Percentiles rank a stretch among this genome's conserved stretches.
Evolutionary conservation across 257 asterid species (phyloP).

Genomic region (Mitragyna speciosa): DNA sequence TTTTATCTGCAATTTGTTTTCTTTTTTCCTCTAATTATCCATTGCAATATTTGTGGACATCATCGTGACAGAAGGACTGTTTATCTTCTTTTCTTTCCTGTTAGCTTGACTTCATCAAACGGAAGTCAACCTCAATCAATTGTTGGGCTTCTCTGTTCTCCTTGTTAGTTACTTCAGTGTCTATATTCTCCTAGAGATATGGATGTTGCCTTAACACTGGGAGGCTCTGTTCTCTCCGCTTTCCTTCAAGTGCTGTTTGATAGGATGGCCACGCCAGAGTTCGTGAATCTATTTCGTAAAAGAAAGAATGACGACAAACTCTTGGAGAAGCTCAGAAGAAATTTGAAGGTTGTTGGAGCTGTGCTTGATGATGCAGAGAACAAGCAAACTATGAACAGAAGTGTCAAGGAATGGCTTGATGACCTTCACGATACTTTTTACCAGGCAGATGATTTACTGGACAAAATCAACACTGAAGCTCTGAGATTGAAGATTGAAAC

Average conservation of each 20-base stretch:
- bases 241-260: constrained; percentile 7
- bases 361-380: constrained; percentile 32
- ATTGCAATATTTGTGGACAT: no score
- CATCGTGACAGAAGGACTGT: no score
- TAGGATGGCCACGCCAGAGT: no score
- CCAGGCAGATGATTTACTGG: constrained; percentile 18
- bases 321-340: background rate
- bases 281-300: no score
- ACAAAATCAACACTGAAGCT: constrained; percentile 23
- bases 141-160: no score
- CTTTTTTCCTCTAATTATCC: no score
- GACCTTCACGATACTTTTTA: constrained; percentile 5
- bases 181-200: background rate
- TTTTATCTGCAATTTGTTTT: no score
- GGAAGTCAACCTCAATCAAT: no score
- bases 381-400: background rate
- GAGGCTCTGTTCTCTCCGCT: constrained; percentile 9
- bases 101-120: no score
- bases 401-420: constrained; percentile 20
- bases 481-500: constrained; percentile 10
- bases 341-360: background rate
- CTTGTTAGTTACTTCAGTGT: no score
- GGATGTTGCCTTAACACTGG: background rate
- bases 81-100: no score
- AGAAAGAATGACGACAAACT: background rate